phyloP scores from a whole-genome alignment of 306 rosid genomes.

The Vigna reflexopilosa region DNA sequence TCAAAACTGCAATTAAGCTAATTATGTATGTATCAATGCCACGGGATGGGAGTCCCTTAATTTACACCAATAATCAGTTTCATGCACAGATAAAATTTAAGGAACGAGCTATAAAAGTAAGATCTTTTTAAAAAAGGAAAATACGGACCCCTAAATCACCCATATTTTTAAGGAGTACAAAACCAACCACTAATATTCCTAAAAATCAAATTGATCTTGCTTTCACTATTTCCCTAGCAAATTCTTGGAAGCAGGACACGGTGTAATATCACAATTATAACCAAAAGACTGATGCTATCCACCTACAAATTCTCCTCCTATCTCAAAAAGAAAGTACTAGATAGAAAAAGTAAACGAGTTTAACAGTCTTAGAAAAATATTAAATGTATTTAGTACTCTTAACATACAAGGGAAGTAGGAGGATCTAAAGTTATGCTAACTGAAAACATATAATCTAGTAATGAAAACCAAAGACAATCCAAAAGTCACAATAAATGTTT shows the following conservation, averaged over 20 bases:
- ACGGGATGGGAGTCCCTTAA: constrained; percentile 5
- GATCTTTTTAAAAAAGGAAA: neutral
- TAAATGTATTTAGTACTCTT: neutral
- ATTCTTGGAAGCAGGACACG: neutral
- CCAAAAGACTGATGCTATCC: neutral
- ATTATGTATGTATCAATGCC: constrained; percentile 24
- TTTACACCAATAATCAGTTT: constrained; percentile 1
- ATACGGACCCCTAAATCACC: neutral
- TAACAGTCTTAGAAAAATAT: no score
- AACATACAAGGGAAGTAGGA: neutral
- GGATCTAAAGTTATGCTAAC: neutral
- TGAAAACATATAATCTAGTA: neutral
- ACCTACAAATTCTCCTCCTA: neutral
- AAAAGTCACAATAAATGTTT: neutral
- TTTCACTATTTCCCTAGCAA: constrained; percentile 12
- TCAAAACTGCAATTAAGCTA: no score
- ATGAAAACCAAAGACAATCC: neutral
- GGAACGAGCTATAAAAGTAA: neutral
- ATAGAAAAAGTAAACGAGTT: neutral
- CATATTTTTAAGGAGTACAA: neutral
- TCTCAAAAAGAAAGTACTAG: neutral
- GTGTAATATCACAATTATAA: neutral
- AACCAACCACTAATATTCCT: neutral
- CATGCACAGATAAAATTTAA: neutral
- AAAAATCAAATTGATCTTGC: neutral